Base-by-base conservation (phyloP, 345 rosid species). In the Capsella bursapastoris region DNA sequence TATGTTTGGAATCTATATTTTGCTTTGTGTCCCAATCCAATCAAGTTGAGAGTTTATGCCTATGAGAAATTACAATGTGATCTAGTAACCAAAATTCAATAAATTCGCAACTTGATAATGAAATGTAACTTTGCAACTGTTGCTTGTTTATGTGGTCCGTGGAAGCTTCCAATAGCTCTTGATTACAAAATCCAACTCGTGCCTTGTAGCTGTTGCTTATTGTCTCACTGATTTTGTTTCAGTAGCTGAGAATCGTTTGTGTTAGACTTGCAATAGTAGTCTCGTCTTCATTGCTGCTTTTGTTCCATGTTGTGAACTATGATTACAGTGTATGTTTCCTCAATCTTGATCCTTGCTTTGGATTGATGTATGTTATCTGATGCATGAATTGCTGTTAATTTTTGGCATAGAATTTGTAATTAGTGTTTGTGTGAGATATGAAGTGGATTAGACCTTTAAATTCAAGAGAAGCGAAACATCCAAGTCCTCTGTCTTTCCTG, bases 1-100 rank as follows among this genome's bases (percentile, higher is more conserved):
- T 40, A 9, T 13, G 45, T 49, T 74, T 74, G 55, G 38, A 67
- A 13, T 31, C 73, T 57, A 8, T 29, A 43, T 9, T 9, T n/a
- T 8, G 7, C 28, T 3, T 2, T 28, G 13, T 4, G 1, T 38
- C 15, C 1, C 8, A 8, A 13, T 35, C 0, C 4, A 5, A 7
- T 48, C 52, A 4, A 7, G 15, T 15, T 7, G 10, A 48, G 52
- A 44, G 15, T 44, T 43, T n/a, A n/a, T 6, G 18, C 22, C 4
- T 47, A 15, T 5, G 2, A n/a, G 2, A 14, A 14, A 14, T 45
- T 45, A 45, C 18, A 45, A 0, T 44, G 7, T 41, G 25, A 12
- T 43, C 2, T 43, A 43, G 2, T 13, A 43, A 43, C 15, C 7
- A 43, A 0, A 1, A 5, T 44, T 44, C 15, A 14, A 5, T 14